A percentile compares a stretch with the other conserved stretches of the same genome.
Conservation (phyloP, 441 rosid genomes). For the Gossypium schwendimanii region DNA sequence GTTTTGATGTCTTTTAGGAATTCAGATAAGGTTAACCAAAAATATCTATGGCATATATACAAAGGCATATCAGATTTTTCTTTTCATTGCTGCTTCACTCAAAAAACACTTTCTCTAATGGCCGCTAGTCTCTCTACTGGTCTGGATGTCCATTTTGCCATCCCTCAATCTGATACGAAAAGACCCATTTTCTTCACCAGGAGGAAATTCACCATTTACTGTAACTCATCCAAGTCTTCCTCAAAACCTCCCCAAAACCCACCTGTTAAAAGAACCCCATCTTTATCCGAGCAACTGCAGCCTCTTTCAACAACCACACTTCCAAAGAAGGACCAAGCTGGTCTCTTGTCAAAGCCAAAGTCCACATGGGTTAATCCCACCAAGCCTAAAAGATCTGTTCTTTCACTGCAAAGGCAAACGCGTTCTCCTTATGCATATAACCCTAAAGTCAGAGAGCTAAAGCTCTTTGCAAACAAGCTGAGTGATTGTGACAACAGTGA, state of each 20-base stretch:
- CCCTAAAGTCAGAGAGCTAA: constrained; percentile 62
- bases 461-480: constrained; percentile 58
- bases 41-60: constrained; percentile 15
- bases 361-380: constrained; percentile 88
- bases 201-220: constrained; percentile 38
- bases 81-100: neutral
- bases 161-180: constrained; percentile 34
- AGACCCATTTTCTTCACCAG: constrained; percentile 30
- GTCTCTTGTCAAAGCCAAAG: constrained; percentile 60
- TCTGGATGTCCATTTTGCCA: constrained; percentile 42
- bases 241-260: constrained; percentile 32
- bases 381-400: constrained; percentile 73
- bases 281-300: constrained; percentile 81
- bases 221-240: constrained; percentile 30
- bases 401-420: constrained; percentile 75
- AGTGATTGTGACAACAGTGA: constrained; percentile 44
- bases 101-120: constrained; percentile 27
- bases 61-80: neutral
- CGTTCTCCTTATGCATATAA: constrained; percentile 57
- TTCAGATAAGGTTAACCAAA: constrained; percentile 36
- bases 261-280: constrained; percentile 35
- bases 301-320: constrained; percentile 66
- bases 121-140: constrained; percentile 60
- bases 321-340: constrained; percentile 24
- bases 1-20: constrained; percentile 11